Evolutionary conservation across 306 rosid species (phyloP).

Genomic region (Malus asiatica): DNA sequence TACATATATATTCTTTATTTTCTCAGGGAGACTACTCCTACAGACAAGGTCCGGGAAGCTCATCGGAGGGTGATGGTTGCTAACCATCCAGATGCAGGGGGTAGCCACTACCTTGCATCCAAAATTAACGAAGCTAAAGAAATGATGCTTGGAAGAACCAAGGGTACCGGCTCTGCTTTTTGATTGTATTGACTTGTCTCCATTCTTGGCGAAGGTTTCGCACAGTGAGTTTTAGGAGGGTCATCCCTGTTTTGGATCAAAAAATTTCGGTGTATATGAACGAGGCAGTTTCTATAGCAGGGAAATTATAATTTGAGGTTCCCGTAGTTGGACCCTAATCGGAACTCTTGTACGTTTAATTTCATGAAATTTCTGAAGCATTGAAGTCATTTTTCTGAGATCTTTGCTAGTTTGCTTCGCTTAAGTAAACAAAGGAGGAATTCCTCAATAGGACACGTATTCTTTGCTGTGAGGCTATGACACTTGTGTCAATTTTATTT

Average conservation of each 20-base stretch:
- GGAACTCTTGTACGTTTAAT: not conserved
- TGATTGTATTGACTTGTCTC: conserved; percentile 21
- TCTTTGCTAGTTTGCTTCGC: too few relatives aligned
- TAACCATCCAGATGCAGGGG: conserved; percentile 96
- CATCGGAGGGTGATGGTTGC: conserved; percentile 96
- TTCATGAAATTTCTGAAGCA: not conserved
- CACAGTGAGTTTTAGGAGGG: not conserved
- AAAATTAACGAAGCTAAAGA: conserved; percentile 93
- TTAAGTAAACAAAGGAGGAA: too few relatives aligned
- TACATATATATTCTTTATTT: not conserved
- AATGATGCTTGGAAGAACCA: conserved; percentile 52
- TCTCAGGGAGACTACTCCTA: conserved; percentile 52
- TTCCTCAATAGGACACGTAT: too few relatives aligned
- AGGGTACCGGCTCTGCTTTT: conserved; percentile 61
- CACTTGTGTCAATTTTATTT: too few relatives aligned
- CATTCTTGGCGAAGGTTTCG: not conserved
- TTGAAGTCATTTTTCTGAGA: too few relatives aligned
- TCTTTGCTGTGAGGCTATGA: too few relatives aligned
- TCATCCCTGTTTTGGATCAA: not conserved
- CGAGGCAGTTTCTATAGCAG: not conserved
- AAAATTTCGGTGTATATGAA: not conserved
- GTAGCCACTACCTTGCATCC: conserved; percentile 93
- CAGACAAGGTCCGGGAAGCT: conserved; percentile 69
- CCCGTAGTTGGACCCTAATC: not conserved
- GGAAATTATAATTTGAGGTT: not conserved